Conservation (phyloP, 2,329 filamentous ascomycete species). For the Phyllosticta citriasiana region DNA sequence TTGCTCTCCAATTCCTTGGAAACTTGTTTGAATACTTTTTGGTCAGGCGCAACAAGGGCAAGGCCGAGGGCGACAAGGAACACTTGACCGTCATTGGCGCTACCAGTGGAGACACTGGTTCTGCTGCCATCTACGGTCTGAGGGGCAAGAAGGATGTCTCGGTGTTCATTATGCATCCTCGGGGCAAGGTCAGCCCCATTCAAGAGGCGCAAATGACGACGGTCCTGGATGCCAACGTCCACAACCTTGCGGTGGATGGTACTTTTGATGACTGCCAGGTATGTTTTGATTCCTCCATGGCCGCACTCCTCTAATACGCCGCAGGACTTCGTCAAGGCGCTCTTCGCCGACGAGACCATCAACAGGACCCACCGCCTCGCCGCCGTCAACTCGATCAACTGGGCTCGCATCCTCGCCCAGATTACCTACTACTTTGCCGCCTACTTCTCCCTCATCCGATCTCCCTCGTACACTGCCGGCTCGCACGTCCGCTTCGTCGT, state of each 20-base stretch:
- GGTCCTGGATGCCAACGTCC: constrained; percentile 78
- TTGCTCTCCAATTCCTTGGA: constrained; percentile 87
- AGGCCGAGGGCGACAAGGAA: constrained; percentile 53
- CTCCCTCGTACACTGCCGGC: constrained; percentile 47
- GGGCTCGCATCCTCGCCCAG: constrained; percentile 87
- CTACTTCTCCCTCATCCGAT: constrained; percentile 69
- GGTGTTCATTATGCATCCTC: constrained; percentile 88
- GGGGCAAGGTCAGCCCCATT: constrained; percentile 80
- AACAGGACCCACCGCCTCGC: constrained; percentile 77
- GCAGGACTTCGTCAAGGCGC: constrained; percentile 81
- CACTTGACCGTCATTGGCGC: constrained; percentile 33
- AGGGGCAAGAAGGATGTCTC: constrained; percentile 94
- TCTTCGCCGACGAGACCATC: constrained; percentile 77
- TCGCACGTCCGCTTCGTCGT: constrained; percentile 74
- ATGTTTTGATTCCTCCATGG: constrained; percentile 12
- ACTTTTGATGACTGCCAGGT: constrained; percentile 95
- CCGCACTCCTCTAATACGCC: constrained; percentile 15
- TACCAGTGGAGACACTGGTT: constrained; percentile 57
- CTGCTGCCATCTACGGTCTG: constrained; percentile 90
- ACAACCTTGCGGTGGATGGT: constrained; percentile 81
- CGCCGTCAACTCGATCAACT: constrained; percentile 96
- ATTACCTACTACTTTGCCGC: constrained; percentile 96
- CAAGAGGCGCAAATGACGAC: constrained; percentile 98
- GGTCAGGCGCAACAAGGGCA: constrained; percentile 60
- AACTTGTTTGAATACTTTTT: constrained; percentile 91